Conservation (phyloP, 1,139 yeast species). For the Scheffersomyces segobiensis region DNA sequence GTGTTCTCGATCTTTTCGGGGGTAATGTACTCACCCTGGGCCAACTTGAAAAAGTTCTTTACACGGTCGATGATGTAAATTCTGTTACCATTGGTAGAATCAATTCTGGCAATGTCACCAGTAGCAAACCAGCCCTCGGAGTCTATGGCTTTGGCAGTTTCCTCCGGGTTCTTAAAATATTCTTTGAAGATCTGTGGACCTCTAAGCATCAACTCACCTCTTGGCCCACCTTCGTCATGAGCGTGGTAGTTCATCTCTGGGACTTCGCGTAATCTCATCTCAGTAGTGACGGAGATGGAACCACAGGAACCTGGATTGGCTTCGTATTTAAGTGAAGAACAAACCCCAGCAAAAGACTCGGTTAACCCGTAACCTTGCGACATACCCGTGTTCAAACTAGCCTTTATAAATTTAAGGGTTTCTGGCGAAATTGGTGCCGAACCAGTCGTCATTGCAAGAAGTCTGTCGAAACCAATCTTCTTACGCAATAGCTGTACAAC, state of each 20-base stretch:
- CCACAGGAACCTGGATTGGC: conserved; percentile 46
- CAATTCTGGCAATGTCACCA: conserved; percentile 68
- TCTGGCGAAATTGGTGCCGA: conserved; percentile 47
- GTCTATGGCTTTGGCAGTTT: conserved; percentile 31
- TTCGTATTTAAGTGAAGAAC: conserved; percentile 31
- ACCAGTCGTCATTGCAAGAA: conserved; percentile 32
- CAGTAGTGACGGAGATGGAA: conserved; percentile 33
- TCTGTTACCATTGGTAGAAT: conserved; percentile 41
- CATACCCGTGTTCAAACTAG: conserved; percentile 38
- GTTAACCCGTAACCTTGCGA: conserved; percentile 49
- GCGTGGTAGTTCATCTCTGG: conserved; percentile 40
- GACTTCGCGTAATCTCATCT: conserved; percentile 35
- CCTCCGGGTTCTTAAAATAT: conserved; percentile 41
- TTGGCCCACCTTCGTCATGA: conserved; percentile 35
- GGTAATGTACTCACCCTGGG: conserved; percentile 82
- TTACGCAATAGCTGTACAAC: conserved; percentile 24
- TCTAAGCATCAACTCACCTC: conserved; percentile 43
- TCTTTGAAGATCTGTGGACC: conserved; percentile 40
- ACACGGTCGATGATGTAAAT: conserved; percentile 69
- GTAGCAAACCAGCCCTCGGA: conserved; percentile 62
- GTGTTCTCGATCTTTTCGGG: conserved; percentile 75
- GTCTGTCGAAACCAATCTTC: conserved; percentile 38
- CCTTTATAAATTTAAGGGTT: conserved; percentile 42
- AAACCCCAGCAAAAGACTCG: conserved; percentile 46
- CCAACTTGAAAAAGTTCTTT: conserved; percentile 76